A percentile compares a stretch with the other conserved stretches of the same genome.
Conservation (phyloP, 805 yeast genomes). For the Candida dajiaensis region DNA sequence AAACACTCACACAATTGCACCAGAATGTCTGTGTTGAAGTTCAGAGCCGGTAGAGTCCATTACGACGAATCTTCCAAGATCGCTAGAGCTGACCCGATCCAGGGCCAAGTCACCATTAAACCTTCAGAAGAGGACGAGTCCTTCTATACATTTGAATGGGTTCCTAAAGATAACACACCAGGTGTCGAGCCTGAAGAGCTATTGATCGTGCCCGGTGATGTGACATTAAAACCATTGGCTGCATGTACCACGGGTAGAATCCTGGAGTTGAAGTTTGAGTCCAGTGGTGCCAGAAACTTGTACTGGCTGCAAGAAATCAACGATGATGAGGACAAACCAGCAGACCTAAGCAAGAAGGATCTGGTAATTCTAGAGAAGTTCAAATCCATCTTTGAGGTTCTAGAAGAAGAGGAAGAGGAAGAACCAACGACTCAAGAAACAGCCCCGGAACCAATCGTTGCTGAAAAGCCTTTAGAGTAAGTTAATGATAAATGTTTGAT, state of each 20-base stretch:
- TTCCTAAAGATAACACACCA: conserved; percentile 49
- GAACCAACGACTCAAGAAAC: conserved; percentile 23
- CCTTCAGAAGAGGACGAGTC: conserved; percentile 67
- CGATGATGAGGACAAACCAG: conserved; percentile 57
- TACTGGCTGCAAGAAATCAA: conserved; percentile 73
- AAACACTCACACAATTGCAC: background rate
- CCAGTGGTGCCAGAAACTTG: conserved; percentile 51
- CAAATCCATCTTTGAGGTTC: conserved; percentile 38
- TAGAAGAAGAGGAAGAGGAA: conserved; percentile 34
- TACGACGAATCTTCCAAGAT: conserved; percentile 53
- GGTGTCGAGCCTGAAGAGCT: conserved; percentile 51
- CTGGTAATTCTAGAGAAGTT: conserved; percentile 41
- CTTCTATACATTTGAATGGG: conserved; percentile 67
- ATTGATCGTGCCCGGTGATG: conserved; percentile 80
- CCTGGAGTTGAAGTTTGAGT: conserved; percentile 55
- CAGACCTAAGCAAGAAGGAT: conserved; percentile 55
- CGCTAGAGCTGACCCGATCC: conserved; percentile 66
- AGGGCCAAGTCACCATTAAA: conserved; percentile 58
- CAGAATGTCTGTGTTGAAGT: conserved; percentile 29
- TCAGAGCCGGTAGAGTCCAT: conserved; percentile 75
- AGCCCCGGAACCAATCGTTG: background rate
- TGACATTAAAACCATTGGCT: conserved; percentile 62
- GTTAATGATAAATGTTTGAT: background rate
- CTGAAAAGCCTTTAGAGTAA: background rate
- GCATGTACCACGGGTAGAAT: conserved; percentile 77